Evolutionary conservation across 768 basidiomycete genomes (phyloP).

Genomic region (Leccinum olivaceopallidum): DNA sequence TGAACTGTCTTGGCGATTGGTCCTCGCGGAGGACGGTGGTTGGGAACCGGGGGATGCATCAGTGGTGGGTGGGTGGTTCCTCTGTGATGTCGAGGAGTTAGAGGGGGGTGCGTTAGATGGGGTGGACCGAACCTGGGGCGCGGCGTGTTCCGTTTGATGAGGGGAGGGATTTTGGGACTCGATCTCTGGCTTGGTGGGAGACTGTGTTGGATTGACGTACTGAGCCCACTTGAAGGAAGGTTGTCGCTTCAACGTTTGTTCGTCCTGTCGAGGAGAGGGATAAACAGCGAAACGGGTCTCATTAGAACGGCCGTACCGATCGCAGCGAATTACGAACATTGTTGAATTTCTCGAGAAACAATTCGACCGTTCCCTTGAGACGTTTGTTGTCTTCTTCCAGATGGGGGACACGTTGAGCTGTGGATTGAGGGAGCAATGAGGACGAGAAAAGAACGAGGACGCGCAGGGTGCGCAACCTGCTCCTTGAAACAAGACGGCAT

Average conservation of each 20-base stretch:
- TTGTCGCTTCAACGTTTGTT: constrained; percentile 60
- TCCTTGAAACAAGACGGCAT: constrained; percentile 46
- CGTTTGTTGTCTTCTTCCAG: constrained; percentile 81
- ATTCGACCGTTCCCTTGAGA: constrained; percentile 60
- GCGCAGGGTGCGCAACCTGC: constrained; percentile 54
- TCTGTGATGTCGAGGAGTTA: constrained; percentile 34
- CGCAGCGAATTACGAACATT: constrained; percentile 39
- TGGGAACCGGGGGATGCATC: constrained; percentile 31
- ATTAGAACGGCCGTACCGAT: constrained; percentile 16
- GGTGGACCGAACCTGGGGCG: constrained; percentile 36
- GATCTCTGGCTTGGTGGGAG: constrained; percentile 73
- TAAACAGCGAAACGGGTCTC: constrained; percentile 10
- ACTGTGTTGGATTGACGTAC: constrained; percentile 72
- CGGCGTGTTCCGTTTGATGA: constrained; percentile 74
- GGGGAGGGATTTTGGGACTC: constrained; percentile 84
- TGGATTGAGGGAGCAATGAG: constrained; percentile 8
- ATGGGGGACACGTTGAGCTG: constrained; percentile 65
- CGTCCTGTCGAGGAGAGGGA: constrained; percentile 28
- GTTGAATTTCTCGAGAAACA: constrained; percentile 66
- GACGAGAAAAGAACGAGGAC: not conserved
- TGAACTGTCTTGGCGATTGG: constrained; percentile 64
- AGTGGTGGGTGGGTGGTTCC: constrained; percentile 27
- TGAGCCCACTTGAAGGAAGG: constrained; percentile 90
- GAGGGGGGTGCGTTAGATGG: constrained; percentile 18
- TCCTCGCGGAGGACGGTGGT: constrained; percentile 26